These are phyloP conservation scores for Pisolithus sp. DNA, from an alignment of 768 basidiomycete genomes.

Conservation along the genomic window DNA sequence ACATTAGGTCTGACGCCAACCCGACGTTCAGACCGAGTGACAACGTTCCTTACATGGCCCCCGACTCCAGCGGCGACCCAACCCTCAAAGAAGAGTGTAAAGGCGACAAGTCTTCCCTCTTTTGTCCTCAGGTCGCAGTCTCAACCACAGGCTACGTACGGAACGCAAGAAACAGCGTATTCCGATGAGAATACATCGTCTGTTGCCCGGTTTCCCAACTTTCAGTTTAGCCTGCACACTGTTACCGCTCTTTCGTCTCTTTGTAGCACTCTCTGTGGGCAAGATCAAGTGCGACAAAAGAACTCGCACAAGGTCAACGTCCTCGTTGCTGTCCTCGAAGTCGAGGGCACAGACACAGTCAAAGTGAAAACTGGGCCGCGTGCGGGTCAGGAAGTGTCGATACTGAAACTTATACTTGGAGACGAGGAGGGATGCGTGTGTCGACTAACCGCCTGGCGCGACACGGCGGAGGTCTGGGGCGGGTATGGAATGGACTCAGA, in stretches of 20 bases:
- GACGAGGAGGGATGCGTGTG: constrained; percentile 65
- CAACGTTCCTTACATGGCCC: constrained; percentile 50
- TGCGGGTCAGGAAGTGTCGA: constrained; percentile 60
- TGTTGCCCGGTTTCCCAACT: constrained; percentile 68
- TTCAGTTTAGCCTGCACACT: constrained; percentile 63
- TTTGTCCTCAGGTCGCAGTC: constrained; percentile 26
- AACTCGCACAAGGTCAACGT: constrained; percentile 46
- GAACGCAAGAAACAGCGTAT: constrained; percentile 45
- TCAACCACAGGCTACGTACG: constrained; percentile 23
- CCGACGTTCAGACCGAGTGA: constrained; percentile 5
- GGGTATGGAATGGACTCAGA: constrained; percentile 34
- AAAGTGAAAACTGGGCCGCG: constrained; percentile 62
- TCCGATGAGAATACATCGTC: constrained; percentile 39
- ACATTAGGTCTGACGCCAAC: background rate
- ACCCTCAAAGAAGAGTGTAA: background rate
- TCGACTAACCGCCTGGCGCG: constrained; percentile 75
- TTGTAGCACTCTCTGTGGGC: constrained; percentile 15
- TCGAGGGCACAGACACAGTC: constrained; percentile 72
- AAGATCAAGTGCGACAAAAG: background rate
- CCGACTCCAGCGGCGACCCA: constrained; percentile 33
- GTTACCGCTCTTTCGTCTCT: constrained; percentile 46
- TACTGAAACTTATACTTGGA: constrained; percentile 67
- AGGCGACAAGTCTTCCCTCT: constrained; percentile 14
- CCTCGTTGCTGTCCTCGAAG: constrained; percentile 64
- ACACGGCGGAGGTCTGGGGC: constrained; percentile 70